Conservation (phyloP, 306 rosid species). For the Trichosanthes cucumerina region DNA sequence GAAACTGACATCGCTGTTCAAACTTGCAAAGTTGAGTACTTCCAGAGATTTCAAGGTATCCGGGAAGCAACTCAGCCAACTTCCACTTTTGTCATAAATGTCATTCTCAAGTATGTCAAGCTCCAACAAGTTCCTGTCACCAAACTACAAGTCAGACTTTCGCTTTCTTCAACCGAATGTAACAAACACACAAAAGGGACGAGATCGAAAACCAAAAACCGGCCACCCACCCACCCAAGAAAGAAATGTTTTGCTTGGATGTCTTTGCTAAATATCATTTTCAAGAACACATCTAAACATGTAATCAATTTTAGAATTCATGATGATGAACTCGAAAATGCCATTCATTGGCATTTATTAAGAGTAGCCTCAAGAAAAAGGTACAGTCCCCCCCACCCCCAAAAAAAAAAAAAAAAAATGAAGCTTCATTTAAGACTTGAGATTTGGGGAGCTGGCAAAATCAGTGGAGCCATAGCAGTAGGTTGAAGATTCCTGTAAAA, state of each 20-base stretch:
- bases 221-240: neutral
- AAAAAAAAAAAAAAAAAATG: too few species aligned
- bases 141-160: conserved; percentile 18
- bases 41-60: conserved; percentile 70
- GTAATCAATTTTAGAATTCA: neutral
- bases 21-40: conserved; percentile 55
- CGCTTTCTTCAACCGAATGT: neutral
- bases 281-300: neutral
- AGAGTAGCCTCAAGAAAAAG: neutral
- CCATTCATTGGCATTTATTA: neutral
- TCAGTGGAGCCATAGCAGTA: neutral
- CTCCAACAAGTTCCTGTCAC: conserved; percentile 60
- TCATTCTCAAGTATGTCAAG: conserved; percentile 78
- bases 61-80: conserved; percentile 81
- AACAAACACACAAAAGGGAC: neutral
- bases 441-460: neutral
- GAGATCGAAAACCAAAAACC: neutral
- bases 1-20: conserved; percentile 41
- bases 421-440: neutral
- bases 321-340: neutral
- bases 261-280: neutral
- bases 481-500: neutral
- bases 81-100: conserved; percentile 51
- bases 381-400: neutral
- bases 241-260: neutral